Percentiles rank a stretch among this genome's conserved stretches.
These are phyloP conservation scores for Anisodus tanguticus DNA, from an alignment of 257 asterid species.

Conservation along the genomic window DNA sequence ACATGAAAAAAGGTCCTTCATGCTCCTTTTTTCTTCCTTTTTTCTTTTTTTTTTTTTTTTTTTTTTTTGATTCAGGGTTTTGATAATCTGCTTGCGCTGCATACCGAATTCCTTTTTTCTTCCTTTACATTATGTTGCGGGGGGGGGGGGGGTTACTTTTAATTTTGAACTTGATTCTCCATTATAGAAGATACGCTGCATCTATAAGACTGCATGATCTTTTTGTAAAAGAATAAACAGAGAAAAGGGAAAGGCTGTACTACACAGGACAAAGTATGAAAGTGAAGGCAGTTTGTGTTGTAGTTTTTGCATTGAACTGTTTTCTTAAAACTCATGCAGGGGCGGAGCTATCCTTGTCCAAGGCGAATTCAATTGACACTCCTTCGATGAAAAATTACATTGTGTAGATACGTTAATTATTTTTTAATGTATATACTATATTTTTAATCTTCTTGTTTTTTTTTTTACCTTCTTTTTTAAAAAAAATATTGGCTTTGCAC, in stretches of 20 bases:
- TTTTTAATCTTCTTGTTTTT: neutral
- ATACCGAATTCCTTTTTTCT: no score
- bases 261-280: neutral
- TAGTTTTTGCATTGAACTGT: slow-evolving; percentile 1
- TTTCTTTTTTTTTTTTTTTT: no score
- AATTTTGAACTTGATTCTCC: neutral
- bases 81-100: no score
- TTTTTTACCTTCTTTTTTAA: neutral
- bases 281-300: slow-evolving; percentile 16
- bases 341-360: neutral
- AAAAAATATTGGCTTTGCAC: neutral
- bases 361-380: neutral
- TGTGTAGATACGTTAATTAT: neutral
- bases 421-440: neutral
- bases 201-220: slow-evolving; percentile 20
- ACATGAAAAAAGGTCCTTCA: slow-evolving; percentile 14
- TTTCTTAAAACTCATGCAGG: neutral
- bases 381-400: neutral
- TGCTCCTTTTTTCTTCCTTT: slow-evolving; percentile 4
- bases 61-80: no score
- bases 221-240: neutral
- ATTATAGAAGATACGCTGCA: neutral
- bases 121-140: neutral
- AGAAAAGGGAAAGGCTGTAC: slow-evolving; percentile 1
- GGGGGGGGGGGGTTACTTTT: neutral